Conservation (phyloP, 768 basidiomycete genomes). For the Leucosporidium creatinivorum region DNA sequence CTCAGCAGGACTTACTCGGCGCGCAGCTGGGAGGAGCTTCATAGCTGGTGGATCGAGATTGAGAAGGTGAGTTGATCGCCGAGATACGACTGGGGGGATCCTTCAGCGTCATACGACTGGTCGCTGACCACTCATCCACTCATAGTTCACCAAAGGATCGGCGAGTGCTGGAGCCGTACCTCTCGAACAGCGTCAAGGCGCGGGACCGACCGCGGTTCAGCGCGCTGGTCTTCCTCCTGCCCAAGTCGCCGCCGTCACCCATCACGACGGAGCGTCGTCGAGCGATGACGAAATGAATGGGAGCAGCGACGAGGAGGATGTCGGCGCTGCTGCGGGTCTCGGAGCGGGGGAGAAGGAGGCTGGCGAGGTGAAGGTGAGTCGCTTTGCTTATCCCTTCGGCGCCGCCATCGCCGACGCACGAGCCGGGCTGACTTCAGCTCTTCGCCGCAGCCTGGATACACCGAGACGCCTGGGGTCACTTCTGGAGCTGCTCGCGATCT, state of each 20-base stretch:
- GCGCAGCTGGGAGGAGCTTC: constrained; percentile 28
- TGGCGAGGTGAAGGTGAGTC: not conserved
- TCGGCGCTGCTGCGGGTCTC: not conserved
- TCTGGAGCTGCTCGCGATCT: not conserved
- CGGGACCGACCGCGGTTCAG: not conserved
- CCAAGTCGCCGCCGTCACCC: not conserved
- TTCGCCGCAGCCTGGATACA: not conserved
- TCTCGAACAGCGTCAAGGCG: not conserved
- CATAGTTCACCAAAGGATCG: not conserved
- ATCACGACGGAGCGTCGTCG: too few relatives aligned
- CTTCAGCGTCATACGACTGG: too few relatives aligned
- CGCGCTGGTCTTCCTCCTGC: not conserved
- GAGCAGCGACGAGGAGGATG: not conserved
- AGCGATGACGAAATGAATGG: not conserved
- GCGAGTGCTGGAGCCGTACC: not conserved
- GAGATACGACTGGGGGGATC: too few relatives aligned
- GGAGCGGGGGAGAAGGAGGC: not conserved
- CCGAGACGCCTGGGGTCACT: not conserved
- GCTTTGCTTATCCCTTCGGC: too few relatives aligned
- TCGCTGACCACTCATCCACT: too few relatives aligned
- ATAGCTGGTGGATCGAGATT: constrained; percentile 11
- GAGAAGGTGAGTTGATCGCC: not conserved
- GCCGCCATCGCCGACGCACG: not conserved
- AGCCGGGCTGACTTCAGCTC: too few relatives aligned
- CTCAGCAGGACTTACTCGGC: not conserved